Evolutionary conservation across 2,329 filamentous ascomycete species (phyloP), one percentile per base, ranked within the genome.

Genomic region (Verticillium zaregamsianum): DNA sequence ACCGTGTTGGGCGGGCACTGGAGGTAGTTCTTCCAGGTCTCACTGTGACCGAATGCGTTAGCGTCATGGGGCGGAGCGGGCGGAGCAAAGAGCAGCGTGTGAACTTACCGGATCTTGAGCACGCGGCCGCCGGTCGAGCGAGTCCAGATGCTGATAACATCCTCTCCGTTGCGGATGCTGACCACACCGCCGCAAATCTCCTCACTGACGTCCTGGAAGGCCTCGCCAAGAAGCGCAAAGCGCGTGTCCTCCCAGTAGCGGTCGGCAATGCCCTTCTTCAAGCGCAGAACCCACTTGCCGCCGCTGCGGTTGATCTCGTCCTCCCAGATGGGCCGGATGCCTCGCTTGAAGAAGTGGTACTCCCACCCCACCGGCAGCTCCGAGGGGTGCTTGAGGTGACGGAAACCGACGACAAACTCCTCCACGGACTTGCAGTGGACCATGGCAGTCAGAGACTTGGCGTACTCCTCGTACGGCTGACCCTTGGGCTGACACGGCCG

Each of bases 61-160:
- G 57, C 31, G 39, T 52, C 45, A 25, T 14, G 8, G 8, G 45
- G 58, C 9, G 58, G 15, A 20, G 55, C 15, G 33, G 6, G 52
- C 66, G 61, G 59, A 61, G 55, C 55, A 45, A 61, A 59, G 3
- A 28, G 31, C 49, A 40, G 57, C 40, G 37, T n/a, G 17, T 61
- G 32, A 49, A 77, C 87, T 69, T 85, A 96, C 90, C 94, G 89
- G 71, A 99, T 97, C 82, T 96, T 97, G 69, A 98, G 90, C 76
- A 97, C 96, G 70, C 92, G 89, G 65, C 93, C 92, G 55, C 93
- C 94, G 71, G 96, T 92, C 70, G 92, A 95, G 75, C 93, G 91
- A 61, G 93, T 96, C 95, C 95, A 99, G 73, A 99, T 93, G 79
- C 93, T 97, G 75, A 99, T 84, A 65, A 98, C 96, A 73, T 99